A percentile compares a stretch with the other conserved stretches of the same genome.
Evolutionary conservation across 2,329 filamentous ascomycete genomes (phyloP).

Genomic region (Claviceps africana): DNA sequence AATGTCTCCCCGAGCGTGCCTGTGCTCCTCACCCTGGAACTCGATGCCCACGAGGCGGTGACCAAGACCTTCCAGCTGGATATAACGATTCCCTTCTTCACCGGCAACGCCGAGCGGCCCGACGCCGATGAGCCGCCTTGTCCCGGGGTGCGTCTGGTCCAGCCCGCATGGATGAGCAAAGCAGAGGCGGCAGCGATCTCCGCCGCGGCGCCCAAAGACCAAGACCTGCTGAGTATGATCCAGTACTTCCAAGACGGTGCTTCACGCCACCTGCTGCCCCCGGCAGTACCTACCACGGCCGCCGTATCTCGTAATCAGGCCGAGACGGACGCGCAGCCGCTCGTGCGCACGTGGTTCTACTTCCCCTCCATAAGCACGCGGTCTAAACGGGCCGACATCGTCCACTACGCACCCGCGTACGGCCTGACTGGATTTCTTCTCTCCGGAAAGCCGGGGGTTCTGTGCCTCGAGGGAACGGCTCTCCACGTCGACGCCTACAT

Average conservation of each 20-base stretch:
- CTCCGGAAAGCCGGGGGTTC: constrained; percentile 43
- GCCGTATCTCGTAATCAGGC: no score
- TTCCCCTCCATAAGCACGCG: constrained; percentile 48
- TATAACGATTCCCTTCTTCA: constrained; percentile 22
- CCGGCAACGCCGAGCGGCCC: background rate
- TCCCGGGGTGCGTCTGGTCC: constrained; percentile 25
- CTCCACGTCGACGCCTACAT: constrained; percentile 41
- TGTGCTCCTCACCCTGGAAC: constrained; percentile 14
- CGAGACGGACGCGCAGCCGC: constrained; percentile 1
- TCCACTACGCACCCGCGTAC: constrained; percentile 37
- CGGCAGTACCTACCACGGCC: background rate
- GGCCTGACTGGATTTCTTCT: constrained; percentile 43
- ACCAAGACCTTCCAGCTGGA: constrained; percentile 17
- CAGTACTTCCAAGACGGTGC: constrained; percentile 28
- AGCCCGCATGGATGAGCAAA: constrained; percentile 38
- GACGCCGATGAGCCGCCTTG: constrained; percentile 14
- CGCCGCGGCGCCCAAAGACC: constrained; percentile 23
- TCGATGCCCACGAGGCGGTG: constrained; percentile 1
- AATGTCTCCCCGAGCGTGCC: constrained; percentile 6
- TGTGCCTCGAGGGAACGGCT: constrained; percentile 37
- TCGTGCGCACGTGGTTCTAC: constrained; percentile 47
- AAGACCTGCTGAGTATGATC: constrained; percentile 31
- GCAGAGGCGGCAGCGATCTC: constrained; percentile 27
- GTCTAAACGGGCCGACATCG: constrained; percentile 42
- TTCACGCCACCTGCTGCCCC: constrained; percentile 1